Evolutionary conservation across 164 flowering plant species (phyloP).

Genomic region (Umbellularia californica): DNA sequence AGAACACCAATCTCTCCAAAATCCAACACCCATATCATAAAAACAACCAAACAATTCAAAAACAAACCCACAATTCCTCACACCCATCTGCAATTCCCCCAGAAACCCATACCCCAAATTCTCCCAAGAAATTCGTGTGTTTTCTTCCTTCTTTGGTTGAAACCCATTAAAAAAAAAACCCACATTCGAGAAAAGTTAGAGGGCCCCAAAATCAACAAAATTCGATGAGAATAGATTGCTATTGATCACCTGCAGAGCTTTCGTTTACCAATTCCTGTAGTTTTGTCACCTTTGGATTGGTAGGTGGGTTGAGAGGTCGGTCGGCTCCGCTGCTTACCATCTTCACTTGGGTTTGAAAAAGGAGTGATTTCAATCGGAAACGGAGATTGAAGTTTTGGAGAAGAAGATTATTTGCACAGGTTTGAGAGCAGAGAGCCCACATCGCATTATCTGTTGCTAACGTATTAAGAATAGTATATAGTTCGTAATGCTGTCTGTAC

Average conservation of each 20-base stretch:
- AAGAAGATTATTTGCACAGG: background rate
- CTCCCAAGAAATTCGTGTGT: too few relatives aligned
- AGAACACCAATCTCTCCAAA: background rate
- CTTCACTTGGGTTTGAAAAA: background rate
- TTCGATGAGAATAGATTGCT: background rate
- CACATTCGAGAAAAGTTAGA: background rate
- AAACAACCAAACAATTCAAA: background rate
- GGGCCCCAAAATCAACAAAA: background rate
- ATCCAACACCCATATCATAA: too few relatives aligned
- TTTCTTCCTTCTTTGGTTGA: too few relatives aligned
- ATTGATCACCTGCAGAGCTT: constrained; percentile 10
- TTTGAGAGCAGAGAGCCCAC: background rate
- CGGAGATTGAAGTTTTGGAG: background rate
- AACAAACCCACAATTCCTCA: background rate
- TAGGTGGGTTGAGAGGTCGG: background rate
- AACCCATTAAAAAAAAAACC: background rate
- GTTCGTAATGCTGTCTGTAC: too few relatives aligned
- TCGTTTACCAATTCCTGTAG: constrained; percentile 1
- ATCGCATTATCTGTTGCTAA: background rate
- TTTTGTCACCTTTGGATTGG: constrained; percentile 1
- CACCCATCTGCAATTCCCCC: constrained; percentile 3
- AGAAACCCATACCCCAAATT: background rate
- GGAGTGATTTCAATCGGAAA: background rate
- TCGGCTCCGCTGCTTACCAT: constrained; percentile 10
- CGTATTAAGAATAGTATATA: too few relatives aligned